phyloP scores from a whole-genome alignment of 2,329 filamentous ascomycete species.

The Neofusicoccum umdonicola region DNA sequence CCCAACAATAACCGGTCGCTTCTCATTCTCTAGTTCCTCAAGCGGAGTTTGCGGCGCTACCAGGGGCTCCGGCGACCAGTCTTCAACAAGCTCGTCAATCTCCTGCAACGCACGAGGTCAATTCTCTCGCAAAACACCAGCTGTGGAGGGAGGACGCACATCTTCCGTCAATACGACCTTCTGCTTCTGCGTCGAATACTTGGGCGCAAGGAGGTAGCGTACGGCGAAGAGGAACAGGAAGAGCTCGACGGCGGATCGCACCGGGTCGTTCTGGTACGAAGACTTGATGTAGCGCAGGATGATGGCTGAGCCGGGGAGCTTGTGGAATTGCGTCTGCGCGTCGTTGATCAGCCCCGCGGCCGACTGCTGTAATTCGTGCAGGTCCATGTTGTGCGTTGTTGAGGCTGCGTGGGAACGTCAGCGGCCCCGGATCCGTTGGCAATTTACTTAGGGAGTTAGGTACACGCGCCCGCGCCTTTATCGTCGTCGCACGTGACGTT shows the following conservation, averaged over 20 bases:
- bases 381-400: conserved; percentile 48
- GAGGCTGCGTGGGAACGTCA: not conserved
- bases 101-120: conserved; percentile 53
- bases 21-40: conserved; percentile 81
- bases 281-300: conserved; percentile 93
- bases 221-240: conserved; percentile 94
- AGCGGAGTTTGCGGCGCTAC: conserved; percentile 70
- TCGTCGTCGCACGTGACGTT: conserved; percentile 4
- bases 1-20: conserved; percentile 83
- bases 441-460: conserved; percentile 8
- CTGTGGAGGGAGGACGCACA: not conserved
- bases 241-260: conserved; percentile 89
- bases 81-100: conserved; percentile 93
- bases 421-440: not conserved
- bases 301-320: conserved; percentile 89
- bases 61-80: conserved; percentile 93
- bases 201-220: conserved; percentile 84
- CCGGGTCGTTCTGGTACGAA: conserved; percentile 95
- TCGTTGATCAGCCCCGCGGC: conserved; percentile 55
- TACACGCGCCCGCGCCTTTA: conserved; percentile 1
- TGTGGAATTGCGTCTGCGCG: conserved; percentile 70
- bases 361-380: conserved; percentile 55
- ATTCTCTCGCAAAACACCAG: not conserved
- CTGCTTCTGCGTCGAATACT: conserved; percentile 86
- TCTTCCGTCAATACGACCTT: conserved; percentile 88